Conservation (phyloP, 2,329 filamentous ascomycete genomes). For the Ceratocystis eucalypticola region DNA sequence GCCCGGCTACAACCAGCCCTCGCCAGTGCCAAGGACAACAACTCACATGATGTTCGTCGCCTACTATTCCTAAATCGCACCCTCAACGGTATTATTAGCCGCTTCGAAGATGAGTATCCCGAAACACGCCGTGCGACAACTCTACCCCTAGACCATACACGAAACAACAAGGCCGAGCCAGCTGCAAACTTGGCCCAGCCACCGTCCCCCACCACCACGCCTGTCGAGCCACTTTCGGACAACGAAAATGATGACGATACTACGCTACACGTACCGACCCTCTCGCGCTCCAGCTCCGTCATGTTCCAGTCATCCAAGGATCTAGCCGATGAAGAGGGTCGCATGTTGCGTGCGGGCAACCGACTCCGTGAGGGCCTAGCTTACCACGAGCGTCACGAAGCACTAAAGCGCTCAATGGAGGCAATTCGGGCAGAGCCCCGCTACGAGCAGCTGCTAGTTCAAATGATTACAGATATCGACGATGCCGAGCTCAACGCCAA, state of each 20-base stretch:
- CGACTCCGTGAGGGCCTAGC: conserved; percentile 42
- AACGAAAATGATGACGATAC: conserved; percentile 37
- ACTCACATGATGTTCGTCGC: conserved; percentile 65
- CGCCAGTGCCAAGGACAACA: conserved; percentile 53
- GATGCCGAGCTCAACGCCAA: conserved; percentile 43
- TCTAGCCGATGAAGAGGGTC: conserved; percentile 44
- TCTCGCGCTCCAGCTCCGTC: conserved; percentile 40
- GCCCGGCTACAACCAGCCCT: conserved; percentile 71
- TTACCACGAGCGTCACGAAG: conserved; percentile 37
- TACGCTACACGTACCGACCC: conserved; percentile 30
- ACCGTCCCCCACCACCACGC: conserved; percentile 23
- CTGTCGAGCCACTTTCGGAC: conserved; percentile 27
- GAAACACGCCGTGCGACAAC: conserved; percentile 44
- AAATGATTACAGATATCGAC: conserved; percentile 49
- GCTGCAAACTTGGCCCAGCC: conserved; percentile 20
- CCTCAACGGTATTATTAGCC: conserved; percentile 77
- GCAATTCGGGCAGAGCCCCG: conserved; percentile 39
- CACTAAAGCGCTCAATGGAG: conserved; percentile 35
- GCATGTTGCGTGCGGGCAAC: conserved; percentile 42
- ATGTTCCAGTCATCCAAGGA: conserved; percentile 38
- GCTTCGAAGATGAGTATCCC: conserved; percentile 92
- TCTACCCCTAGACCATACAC: conserved; percentile 1
- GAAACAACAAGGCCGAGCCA: conserved; percentile 11
- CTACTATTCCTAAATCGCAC: conserved; percentile 81
- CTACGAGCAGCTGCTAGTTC: conserved; percentile 41